These are phyloP conservation scores for Colletotrichum sp. DNA, from an alignment of 2,329 filamentous ascomycete genomes.

Conservation along the genomic window DNA sequence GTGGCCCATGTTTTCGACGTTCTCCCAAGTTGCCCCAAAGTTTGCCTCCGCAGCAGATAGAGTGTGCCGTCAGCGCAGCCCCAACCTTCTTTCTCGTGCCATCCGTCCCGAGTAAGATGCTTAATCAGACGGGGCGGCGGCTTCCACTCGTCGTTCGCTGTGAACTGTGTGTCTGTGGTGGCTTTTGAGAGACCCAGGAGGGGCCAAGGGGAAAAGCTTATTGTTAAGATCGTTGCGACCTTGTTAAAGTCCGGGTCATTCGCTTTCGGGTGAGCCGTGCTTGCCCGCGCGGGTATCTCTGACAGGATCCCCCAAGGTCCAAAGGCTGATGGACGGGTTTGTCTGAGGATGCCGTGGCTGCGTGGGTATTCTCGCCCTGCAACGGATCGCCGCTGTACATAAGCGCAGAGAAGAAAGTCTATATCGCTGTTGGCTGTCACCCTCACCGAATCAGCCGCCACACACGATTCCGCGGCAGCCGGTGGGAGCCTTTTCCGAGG, in stretches of 20 bases:
- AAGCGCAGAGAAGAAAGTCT: not conserved
- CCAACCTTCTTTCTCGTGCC: not conserved
- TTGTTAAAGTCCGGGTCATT: not conserved
- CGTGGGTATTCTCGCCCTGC: not conserved
- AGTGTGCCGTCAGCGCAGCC: not conserved
- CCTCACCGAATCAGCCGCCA: not conserved
- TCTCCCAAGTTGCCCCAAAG: not conserved
- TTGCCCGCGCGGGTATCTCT: not conserved
- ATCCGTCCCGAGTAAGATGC: constrained; percentile 7
- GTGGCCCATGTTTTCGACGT: not conserved
- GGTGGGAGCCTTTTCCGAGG: not conserved
- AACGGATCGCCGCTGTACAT: not conserved
- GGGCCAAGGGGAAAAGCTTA: not conserved
- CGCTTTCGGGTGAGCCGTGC: not conserved
- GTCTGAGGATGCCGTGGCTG: not conserved
- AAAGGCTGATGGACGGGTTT: not conserved
- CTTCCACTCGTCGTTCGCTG: not conserved
- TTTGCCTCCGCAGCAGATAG: not conserved
- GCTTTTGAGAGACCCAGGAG: not conserved
- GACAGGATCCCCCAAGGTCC: not conserved
- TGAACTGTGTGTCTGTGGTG: not conserved
- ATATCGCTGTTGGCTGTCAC: not conserved
- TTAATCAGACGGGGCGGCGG: constrained; percentile 3
- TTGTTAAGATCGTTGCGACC: constrained; percentile 1
- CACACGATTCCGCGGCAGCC: not conserved